These are phyloP conservation scores for Pistacia integerrima DNA, from an alignment of 345 rosid species.

Conservation along the genomic window DNA sequence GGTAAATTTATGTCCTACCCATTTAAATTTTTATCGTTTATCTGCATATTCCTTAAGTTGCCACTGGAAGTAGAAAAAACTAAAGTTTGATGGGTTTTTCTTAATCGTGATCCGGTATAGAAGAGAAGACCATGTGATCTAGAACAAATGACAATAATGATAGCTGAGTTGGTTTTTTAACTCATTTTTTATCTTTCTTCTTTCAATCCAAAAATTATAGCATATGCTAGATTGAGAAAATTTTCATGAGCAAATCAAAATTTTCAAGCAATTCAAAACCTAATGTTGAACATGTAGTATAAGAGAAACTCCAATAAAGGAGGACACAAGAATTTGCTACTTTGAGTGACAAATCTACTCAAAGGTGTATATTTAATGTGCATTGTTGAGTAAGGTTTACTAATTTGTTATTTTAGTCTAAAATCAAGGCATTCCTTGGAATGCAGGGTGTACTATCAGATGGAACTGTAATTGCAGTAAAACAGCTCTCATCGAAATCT, in stretches of 20 bases:
- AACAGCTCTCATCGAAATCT: constrained; percentile 70
- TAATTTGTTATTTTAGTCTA: constrained; percentile 6
- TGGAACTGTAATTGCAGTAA: constrained; percentile 72
- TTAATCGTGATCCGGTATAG: neutral
- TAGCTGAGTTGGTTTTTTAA: no score
- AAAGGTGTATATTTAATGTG: neutral
- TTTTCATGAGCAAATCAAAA: neutral
- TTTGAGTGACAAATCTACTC: neutral
- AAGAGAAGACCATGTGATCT: neutral
- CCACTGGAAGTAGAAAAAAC: neutral
- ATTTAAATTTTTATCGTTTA: neutral
- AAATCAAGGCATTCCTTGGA: neutral
- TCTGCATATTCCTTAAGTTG: constrained; percentile 7
- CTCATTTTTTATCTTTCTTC: neutral
- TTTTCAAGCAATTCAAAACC: neutral
- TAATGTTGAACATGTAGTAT: neutral
- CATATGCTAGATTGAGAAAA: neutral
- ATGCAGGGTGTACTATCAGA: constrained; percentile 68
- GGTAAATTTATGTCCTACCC: constrained; percentile 32
- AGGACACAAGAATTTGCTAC: neutral
- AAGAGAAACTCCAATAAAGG: constrained; percentile 5
- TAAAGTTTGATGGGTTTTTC: neutral
- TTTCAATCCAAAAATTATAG: neutral
- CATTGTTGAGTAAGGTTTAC: neutral
- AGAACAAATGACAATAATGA: neutral